Percentiles rank a stretch among this genome's conserved stretches.
Evolutionary conservation across 106 monocot species (phyloP).

Genomic region (Platanthera guangdongensis): DNA sequence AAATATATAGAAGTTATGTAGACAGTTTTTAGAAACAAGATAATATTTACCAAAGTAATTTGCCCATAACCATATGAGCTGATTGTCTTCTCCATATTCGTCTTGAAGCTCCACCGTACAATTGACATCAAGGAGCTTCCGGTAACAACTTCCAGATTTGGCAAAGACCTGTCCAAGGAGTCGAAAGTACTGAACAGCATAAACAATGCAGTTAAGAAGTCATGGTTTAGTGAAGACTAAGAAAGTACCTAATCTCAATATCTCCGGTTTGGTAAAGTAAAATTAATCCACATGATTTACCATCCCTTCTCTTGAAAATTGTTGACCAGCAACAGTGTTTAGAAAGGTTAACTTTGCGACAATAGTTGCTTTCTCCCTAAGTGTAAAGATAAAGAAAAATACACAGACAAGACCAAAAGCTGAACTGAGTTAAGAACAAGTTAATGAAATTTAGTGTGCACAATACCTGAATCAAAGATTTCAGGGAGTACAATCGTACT

Average conservation of each 20-base stretch:
- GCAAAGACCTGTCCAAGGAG: conserved; percentile 56
- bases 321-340: conserved; percentile 80
- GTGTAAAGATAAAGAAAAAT: conserved; percentile 1
- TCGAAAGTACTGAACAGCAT: conserved; percentile 1
- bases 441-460: background rate
- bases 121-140: conserved; percentile 78
- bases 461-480: conserved; percentile 60
- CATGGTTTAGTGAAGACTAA: background rate
- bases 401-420: background rate
- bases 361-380: conserved; percentile 37
- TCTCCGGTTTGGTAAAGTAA: conserved; percentile 80
- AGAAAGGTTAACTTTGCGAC: conserved; percentile 43
- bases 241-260: conserved; percentile 68
- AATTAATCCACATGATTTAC: conserved; percentile 40
- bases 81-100: conserved; percentile 82
- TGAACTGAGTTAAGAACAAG: no score
- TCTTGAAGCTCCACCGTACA: conserved; percentile 88
- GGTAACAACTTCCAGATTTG: conserved; percentile 49
- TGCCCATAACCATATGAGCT: conserved; percentile 65
- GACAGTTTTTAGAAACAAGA: background rate
- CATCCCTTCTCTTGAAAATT: conserved; percentile 39
- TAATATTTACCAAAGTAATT: conserved; percentile 59
- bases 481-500: conserved; percentile 45
- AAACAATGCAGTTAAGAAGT: background rate
- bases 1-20: background rate